Percentiles rank a stretch among this genome's conserved stretches.
These are phyloP conservation scores for Jamesozyma lodderae DNA, from an alignment of 805 yeast genomes.

Conservation along the genomic window DNA sequence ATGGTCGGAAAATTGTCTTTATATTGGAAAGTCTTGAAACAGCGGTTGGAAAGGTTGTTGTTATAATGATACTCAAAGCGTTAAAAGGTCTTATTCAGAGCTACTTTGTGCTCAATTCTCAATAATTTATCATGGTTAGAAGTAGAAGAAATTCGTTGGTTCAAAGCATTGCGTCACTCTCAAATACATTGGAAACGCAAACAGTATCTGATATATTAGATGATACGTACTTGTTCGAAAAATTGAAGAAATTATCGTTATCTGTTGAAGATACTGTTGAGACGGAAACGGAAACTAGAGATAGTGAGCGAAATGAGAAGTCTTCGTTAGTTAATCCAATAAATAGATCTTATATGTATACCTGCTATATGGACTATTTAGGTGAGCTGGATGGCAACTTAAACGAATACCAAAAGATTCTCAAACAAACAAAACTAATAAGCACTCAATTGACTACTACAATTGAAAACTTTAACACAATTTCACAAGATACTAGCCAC, in stretches of 20 bases:
- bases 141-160: conserved; percentile 56
- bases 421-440: conserved; percentile 33
- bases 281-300: neutral
- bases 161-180: conserved; percentile 46
- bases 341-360: conserved; percentile 8
- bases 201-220: conserved; percentile 19
- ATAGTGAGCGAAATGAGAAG: neutral
- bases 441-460: conserved; percentile 25
- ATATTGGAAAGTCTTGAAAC: no score
- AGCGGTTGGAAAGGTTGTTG: no score
- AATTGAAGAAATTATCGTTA: conserved; percentile 15
- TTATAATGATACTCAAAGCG: no score
- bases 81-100: no score
- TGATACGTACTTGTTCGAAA: conserved; percentile 18
- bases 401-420: conserved; percentile 34
- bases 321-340: neutral
- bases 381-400: conserved; percentile 25
- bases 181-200: conserved; percentile 10
- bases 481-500: conserved; percentile 24
- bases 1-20: no score
- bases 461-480: conserved; percentile 27
- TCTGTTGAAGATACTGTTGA: conserved; percentile 2
- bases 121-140: conserved; percentile 22
- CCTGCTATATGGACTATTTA: conserved; percentile 14
- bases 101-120: no score